phyloP scores from a whole-genome alignment of 148 eudicot species.

The Camellia japonica region DNA sequence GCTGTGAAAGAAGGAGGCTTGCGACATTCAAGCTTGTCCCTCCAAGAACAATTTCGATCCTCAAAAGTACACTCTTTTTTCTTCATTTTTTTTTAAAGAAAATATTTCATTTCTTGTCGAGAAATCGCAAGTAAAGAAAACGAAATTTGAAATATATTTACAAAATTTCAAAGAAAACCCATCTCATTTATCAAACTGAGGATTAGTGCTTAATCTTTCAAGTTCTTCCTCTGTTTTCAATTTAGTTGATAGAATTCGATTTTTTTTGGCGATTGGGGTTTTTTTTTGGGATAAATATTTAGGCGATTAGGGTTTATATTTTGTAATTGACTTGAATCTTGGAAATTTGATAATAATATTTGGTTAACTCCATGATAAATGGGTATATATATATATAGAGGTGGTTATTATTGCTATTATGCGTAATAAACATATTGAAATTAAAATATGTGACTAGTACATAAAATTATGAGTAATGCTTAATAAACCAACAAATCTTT shows the following conservation, averaged over 20 bases:
- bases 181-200: neutral
- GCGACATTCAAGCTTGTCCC: slow-evolving; percentile 88
- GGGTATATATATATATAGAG: too few relatives aligned
- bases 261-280: neutral
- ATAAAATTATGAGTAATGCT: too few relatives aligned
- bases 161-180: neutral
- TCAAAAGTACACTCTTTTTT: slow-evolving; percentile 32
- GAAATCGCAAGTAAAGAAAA: neutral
- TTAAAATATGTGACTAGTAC: too few relatives aligned
- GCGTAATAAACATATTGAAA: too few relatives aligned
- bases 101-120: too few relatives aligned
- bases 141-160: neutral
- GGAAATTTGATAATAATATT: too few relatives aligned
- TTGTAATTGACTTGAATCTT: too few relatives aligned
- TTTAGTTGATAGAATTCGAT: neutral
- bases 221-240: too few relatives aligned
- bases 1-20: slow-evolving; percentile 88
- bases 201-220: neutral
- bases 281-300: too few relatives aligned
- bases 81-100: neutral
- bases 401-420: too few relatives aligned
- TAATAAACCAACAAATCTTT: too few relatives aligned
- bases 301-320: neutral
- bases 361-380: too few relatives aligned
- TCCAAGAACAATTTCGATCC: slow-evolving; percentile 79